Percentiles rank a stretch among this genome's conserved stretches.
phyloP scores from a whole-genome alignment of 1,284 basidiomycete species.

The Ceratobasidium sp. region DNA sequence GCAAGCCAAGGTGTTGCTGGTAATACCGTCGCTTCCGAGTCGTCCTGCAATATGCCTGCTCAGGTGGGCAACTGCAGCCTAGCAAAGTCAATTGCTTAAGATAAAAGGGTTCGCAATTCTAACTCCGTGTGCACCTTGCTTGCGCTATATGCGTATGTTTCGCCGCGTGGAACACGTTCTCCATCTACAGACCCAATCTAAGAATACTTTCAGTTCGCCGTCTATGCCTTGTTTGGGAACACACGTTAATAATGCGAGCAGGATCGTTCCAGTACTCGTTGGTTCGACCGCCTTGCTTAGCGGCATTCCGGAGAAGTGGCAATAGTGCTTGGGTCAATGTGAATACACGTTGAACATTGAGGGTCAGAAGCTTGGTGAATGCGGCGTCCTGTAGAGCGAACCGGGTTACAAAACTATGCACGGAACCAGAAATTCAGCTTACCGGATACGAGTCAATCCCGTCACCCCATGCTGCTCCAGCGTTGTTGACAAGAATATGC shows the following conservation, averaged over 20 bases:
- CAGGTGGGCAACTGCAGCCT: slow-evolving; percentile 70
- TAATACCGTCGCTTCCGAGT: slow-evolving; percentile 71
- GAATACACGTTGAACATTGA: slow-evolving; percentile 79
- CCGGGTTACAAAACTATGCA: slow-evolving; percentile 50
- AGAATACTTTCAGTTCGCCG: slow-evolving; percentile 23
- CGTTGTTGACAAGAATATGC: slow-evolving; percentile 77
- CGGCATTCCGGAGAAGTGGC: slow-evolving; percentile 69
- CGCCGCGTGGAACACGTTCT: slow-evolving; percentile 64
- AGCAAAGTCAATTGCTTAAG: background rate
- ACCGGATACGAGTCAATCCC: slow-evolving; percentile 69
- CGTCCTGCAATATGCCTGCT: slow-evolving; percentile 71
- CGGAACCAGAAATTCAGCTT: slow-evolving; percentile 17
- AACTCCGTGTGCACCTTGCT: slow-evolving; percentile 64
- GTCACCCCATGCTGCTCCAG: slow-evolving; percentile 74
- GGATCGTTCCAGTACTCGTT: slow-evolving; percentile 62
- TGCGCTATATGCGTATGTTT: slow-evolving; percentile 78
- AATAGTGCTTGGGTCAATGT: slow-evolving; percentile 75
- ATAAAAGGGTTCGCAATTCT: background rate
- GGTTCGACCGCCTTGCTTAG: slow-evolving; percentile 61
- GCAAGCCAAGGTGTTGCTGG: slow-evolving; percentile 77
- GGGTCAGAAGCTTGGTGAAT: slow-evolving; percentile 70
- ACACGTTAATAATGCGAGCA: slow-evolving; percentile 73
- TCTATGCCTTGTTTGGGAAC: slow-evolving; percentile 50
- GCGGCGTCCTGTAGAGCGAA: slow-evolving; percentile 62
- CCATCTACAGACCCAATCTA: slow-evolving; percentile 77